phyloP scores from a whole-genome alignment of 805 yeast species.

The Lachancea meyersii region DNA sequence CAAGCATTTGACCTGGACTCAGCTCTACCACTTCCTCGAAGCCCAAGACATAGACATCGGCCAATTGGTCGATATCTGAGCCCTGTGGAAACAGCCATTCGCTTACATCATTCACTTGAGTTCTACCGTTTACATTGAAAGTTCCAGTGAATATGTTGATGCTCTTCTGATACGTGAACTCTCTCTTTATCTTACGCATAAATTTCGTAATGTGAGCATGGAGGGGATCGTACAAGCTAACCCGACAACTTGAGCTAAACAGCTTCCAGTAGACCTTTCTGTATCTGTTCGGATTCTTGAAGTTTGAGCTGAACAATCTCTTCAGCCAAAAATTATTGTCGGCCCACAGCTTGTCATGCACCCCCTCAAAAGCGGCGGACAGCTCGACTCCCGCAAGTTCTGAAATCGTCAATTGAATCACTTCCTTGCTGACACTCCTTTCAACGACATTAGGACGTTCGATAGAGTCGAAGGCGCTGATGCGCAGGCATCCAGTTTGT shows the following conservation, averaged over 20 bases:
- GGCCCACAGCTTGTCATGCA: constrained; percentile 83
- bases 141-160: constrained; percentile 76
- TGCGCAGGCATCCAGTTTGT: constrained; percentile 86
- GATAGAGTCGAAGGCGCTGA: constrained; percentile 84
- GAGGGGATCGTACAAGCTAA: constrained; percentile 79
- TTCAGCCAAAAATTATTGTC: constrained; percentile 85
- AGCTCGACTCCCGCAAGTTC: constrained; percentile 39
- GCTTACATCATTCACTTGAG: constrained; percentile 50
- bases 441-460: constrained; percentile 77
- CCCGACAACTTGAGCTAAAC: constrained; percentile 35
- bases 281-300: constrained; percentile 27
- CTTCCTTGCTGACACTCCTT: constrained; percentile 64
- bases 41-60: constrained; percentile 77
- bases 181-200: constrained; percentile 41
- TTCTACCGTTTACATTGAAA: constrained; percentile 76
- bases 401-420: constrained; percentile 39
- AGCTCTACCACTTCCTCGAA: constrained; percentile 86
- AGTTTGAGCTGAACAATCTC: constrained; percentile 54
- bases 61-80: constrained; percentile 31
- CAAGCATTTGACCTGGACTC: constrained; percentile 74
- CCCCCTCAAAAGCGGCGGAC: constrained; percentile 46
- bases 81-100: constrained; percentile 70
- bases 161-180: constrained; percentile 55
- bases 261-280: constrained; percentile 26
- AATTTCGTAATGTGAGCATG: constrained; percentile 74